Percentiles rank a stretch among this genome's conserved stretches.
Evolutionary conservation across 75 land plant species (phyloP).

Genomic region (Picea sitchensis): DNA sequence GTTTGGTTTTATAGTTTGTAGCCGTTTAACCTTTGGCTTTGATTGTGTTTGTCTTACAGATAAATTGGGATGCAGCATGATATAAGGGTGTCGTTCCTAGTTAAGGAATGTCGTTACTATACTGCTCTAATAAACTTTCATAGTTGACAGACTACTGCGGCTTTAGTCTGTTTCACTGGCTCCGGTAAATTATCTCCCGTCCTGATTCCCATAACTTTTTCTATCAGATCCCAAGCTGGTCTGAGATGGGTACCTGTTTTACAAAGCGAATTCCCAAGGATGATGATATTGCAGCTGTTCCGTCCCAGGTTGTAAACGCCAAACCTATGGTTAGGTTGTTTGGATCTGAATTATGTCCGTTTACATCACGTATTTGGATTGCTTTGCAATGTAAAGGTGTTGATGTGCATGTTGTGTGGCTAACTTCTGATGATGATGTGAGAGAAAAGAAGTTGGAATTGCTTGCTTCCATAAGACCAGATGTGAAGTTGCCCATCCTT

Average conservation of each 20-base stretch:
- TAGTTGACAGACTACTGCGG: too few species aligned
- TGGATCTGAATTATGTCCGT: slow-evolving; percentile 45
- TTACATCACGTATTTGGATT: slow-evolving; percentile 52
- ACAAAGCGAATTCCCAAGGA: not conserved
- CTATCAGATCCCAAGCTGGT: too few species aligned
- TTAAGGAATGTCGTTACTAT: too few species aligned
- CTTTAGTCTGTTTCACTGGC: too few species aligned
- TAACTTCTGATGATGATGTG: slow-evolving; percentile 18
- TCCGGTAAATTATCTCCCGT: too few species aligned
- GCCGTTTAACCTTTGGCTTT: too few species aligned
- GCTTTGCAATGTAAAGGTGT: slow-evolving; percentile 66
- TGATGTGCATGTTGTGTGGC: slow-evolving; percentile 21
- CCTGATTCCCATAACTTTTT: too few species aligned
- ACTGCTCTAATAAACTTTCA: too few species aligned
- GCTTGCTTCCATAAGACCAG: slow-evolving; percentile 21
- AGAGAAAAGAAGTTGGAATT: slow-evolving; percentile 19
- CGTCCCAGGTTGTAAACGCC: slow-evolving; percentile 11
- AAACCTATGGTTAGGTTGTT: slow-evolving; percentile 23
- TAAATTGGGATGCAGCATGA: too few species aligned
- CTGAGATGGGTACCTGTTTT: slow-evolving; percentile 1
- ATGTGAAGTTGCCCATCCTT: slow-evolving; percentile 36
- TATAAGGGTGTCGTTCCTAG: too few species aligned
- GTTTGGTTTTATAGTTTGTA: too few species aligned
- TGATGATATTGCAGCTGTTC: slow-evolving; percentile 2
- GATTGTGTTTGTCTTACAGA: too few species aligned